Conservation (phyloP, 1,284 basidiomycete species). For the Cryptococcus hybrid region DNA sequence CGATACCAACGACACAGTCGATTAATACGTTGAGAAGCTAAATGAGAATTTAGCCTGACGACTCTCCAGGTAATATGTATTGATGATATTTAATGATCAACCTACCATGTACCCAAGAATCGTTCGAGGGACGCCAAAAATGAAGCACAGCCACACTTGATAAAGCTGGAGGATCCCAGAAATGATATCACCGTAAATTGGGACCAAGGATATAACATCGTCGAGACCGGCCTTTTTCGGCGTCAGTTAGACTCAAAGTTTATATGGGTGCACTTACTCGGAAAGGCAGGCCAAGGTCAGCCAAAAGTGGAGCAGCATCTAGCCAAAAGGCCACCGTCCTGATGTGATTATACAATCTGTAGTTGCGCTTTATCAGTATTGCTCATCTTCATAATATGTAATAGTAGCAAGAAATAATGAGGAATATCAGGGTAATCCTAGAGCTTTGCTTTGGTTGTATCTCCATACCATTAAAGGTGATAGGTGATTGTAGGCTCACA, state of each 20-base stretch:
- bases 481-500: no score
- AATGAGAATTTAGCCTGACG: constrained; percentile 2
- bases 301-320: constrained; percentile 48
- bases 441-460: constrained; percentile 12
- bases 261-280: constrained; percentile 11
- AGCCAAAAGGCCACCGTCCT: constrained; percentile 48
- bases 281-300: constrained; percentile 50
- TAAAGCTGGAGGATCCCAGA: constrained; percentile 48
- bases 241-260: background rate
- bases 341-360: constrained; percentile 49
- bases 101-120: constrained; percentile 45
- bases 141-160: constrained; percentile 45
- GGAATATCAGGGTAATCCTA: constrained; percentile 21
- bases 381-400: constrained; percentile 8
- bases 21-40: constrained; percentile 43
- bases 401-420: background rate
- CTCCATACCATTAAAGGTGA: constrained; percentile 9
- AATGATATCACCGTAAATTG: constrained; percentile 48
- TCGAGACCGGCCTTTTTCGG: constrained; percentile 43
- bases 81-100: background rate
- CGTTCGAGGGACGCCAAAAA: constrained; percentile 40
- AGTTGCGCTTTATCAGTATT: background rate
- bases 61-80: background rate
- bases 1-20: constrained; percentile 45
- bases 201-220: constrained; percentile 50